Base-by-base conservation (phyloP, 768 basidiomycete species). In the Trametes cingulata region DNA sequence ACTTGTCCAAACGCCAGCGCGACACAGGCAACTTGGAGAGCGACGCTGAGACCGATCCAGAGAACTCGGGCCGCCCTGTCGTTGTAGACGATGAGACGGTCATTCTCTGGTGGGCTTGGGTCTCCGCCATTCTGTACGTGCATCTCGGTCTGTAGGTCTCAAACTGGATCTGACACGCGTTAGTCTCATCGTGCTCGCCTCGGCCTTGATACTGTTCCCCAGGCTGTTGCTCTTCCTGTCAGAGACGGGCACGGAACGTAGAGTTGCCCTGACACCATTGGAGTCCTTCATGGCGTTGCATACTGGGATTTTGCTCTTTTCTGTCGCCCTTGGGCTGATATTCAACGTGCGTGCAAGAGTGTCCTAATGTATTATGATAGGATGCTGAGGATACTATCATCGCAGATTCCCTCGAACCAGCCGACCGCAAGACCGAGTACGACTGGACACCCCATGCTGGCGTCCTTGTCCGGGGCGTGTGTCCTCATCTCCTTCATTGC, bases 251-350 rank as follows among this genome's bases (percentile, higher is more conserved):
- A 72, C 72, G 9, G 74, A 75, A n/a, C 77, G 74, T 12, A 76
- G 79, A 47, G 73, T 72, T 29, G 66, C 72, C 19, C 78, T 91
- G 49, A 89, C 90, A 2, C 74, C 84, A 2, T 78, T 93, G 35
- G 91, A 93, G 68, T 74, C 77, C 22, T 91, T 87, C 73, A 80
- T 93, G 43, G 78, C 85, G 14, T 69, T 82, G n/a, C 85, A 90
- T 37, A 78, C 87, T 56, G 88, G 85, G 17, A 77, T 92, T 45
- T 74, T 85, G 65, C 76, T 91, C 14, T 75, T 78, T 45, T 81
- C 82, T 6, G 67, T 86, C 8, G 79, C 85, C 10, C 39, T 85
- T 15, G 78, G 84, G 36, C 73, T 90, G 33, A 68, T 93, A 20
- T 71, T 87, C 62, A 81, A 85, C 69, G 89, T 88, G 77, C 69